Conservation (phyloP, 495 filamentous ascomycete genomes). For the Penicillium samsonianum region DNA sequence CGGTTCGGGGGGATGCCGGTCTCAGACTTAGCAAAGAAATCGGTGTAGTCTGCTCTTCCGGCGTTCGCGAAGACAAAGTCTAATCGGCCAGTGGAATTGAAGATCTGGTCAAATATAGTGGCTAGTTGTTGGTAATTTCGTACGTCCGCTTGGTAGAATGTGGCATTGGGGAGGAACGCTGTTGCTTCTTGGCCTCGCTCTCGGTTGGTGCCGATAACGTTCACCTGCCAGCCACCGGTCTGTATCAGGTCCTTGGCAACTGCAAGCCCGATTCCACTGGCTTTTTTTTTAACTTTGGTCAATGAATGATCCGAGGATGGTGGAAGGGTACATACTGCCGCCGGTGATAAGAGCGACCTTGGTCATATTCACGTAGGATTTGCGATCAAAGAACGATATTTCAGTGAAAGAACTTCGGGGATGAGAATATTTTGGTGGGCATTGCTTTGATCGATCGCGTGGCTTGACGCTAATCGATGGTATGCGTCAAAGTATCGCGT, state of each 20-base stretch:
- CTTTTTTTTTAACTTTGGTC: constrained; percentile 9
- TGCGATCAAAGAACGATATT: neutral
- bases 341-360: constrained; percentile 20
- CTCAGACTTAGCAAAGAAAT: constrained; percentile 4
- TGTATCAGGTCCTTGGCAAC: constrained; percentile 20
- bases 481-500: neutral
- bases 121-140: constrained; percentile 17
- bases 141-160: constrained; percentile 23
- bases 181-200: constrained; percentile 17
- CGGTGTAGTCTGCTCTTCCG: constrained; percentile 14
- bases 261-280: constrained; percentile 27
- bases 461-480: neutral
- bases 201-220: constrained; percentile 21
- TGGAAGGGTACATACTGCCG: constrained; percentile 12
- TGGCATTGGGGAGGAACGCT: constrained; percentile 2
- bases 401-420: neutral
- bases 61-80: constrained; percentile 35
- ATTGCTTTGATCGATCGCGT: neutral
- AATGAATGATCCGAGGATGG: neutral
- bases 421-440: neutral
- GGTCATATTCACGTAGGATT: neutral
- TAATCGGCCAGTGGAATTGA: constrained; percentile 8
- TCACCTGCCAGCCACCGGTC: constrained; percentile 19
- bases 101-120: constrained; percentile 13
- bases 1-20: constrained; percentile 46